Conservation (phyloP, 31 red algal genomes). For the Odonthalia washingtoniensis region DNA sequence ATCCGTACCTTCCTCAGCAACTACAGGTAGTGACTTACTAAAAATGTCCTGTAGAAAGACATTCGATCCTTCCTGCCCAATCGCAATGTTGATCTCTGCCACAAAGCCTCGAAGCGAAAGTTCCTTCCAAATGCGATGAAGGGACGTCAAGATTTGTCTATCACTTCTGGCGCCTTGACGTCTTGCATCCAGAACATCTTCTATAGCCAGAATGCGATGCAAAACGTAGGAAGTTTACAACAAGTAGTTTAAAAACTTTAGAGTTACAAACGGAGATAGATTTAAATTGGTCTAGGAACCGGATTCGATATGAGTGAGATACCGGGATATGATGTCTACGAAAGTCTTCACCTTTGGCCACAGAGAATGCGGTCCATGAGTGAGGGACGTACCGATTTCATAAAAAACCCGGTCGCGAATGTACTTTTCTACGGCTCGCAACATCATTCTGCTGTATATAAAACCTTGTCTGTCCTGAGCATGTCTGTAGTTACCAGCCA, state of each 20-base stretch:
- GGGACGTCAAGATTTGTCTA: not conserved
- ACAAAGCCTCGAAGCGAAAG: no score
- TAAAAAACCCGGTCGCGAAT: not conserved
- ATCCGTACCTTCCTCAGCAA: not conserved
- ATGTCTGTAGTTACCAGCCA: no score
- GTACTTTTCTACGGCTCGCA: not conserved
- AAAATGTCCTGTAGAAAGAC: not conserved
- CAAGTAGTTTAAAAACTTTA: not conserved
- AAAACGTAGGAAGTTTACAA: not conserved
- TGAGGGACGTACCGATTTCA: constrained; percentile 2
- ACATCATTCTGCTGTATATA: not conserved
- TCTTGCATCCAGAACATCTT: not conserved
- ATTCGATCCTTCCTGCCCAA: not conserved
- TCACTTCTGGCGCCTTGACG: not conserved
- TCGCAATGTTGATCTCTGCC: not conserved
- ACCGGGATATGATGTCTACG: not conserved
- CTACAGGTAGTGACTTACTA: not conserved
- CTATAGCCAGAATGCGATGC: not conserved
- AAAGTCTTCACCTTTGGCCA: not conserved
- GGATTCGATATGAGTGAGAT: no score
- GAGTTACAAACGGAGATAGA: not conserved
- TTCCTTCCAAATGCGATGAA: no score
- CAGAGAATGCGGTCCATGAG: not conserved
- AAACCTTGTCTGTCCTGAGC: not conserved
- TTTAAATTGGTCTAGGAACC: not conserved